phyloP scores from a whole-genome alignment of 1,284 basidiomycete genomes.

The Microbotryum silenes-acaulis region DNA sequence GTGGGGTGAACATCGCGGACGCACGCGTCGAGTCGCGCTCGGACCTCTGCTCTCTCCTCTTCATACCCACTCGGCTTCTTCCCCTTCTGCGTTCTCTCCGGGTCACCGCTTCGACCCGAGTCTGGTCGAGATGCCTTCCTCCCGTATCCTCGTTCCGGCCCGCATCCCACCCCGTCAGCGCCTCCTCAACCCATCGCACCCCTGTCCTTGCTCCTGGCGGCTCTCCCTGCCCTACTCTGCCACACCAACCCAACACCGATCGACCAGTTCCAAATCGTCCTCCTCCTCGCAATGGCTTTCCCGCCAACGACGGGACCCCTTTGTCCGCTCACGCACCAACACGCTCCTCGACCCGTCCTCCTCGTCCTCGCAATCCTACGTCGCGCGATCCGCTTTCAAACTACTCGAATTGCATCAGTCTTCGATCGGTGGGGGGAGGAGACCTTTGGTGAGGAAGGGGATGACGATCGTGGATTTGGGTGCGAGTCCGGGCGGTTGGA shows the following conservation, averaged over 20 bases:
- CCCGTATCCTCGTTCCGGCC: too few relatives aligned
- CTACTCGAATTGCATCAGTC: conserved; percentile 25
- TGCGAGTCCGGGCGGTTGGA: conserved; percentile 29
- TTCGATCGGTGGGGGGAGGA: not conserved
- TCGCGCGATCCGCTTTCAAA: conserved; percentile 29
- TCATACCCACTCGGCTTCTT: too few relatives aligned
- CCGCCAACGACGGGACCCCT: conserved; percentile 22
- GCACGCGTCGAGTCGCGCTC: too few relatives aligned
- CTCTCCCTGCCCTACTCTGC: not conserved
- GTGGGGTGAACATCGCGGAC: too few relatives aligned
- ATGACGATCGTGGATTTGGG: conserved; percentile 28
- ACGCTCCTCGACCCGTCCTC: not conserved
- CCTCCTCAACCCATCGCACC: not conserved
- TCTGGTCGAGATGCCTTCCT: too few relatives aligned
- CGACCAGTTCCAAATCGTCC: conserved; percentile 7
- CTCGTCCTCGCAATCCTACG: conserved; percentile 12
- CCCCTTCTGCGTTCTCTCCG: too few relatives aligned
- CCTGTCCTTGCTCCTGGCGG: not conserved
- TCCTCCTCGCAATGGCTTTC: conserved; percentile 15
- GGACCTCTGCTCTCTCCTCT: too few relatives aligned
- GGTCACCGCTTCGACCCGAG: too few relatives aligned
- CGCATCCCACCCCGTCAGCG: not conserved
- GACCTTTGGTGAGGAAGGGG: conserved; percentile 10
- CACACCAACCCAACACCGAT: not conserved
- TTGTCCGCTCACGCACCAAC: conserved; percentile 15